Evolutionary conservation across 768 basidiomycete species (phyloP).

Genomic region (Ramaria rubella): DNA sequence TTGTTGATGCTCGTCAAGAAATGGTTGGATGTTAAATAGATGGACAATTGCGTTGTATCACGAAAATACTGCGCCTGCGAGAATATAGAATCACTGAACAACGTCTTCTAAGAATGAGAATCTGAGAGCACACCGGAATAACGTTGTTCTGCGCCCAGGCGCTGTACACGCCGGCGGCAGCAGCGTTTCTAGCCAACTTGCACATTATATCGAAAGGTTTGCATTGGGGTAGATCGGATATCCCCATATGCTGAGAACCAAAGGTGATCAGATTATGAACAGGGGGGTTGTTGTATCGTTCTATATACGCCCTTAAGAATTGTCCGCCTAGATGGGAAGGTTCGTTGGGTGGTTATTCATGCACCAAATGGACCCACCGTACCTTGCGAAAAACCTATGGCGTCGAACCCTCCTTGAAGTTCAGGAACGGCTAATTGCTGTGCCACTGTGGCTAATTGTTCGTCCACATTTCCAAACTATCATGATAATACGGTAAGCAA

Average conservation of each 20-base stretch:
- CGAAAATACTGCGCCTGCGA: constrained; percentile 80
- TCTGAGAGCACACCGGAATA: constrained; percentile 47
- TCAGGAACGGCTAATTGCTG: constrained; percentile 63
- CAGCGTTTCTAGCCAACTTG: constrained; percentile 55
- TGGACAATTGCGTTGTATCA: constrained; percentile 53
- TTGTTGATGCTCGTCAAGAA: constrained; percentile 80
- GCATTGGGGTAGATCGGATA: constrained; percentile 70
- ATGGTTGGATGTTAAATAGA: constrained; percentile 52
- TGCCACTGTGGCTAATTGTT: constrained; percentile 60
- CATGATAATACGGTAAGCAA: background rate
- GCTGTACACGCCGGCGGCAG: constrained; percentile 59
- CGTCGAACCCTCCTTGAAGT: constrained; percentile 69
- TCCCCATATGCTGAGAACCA: constrained; percentile 83
- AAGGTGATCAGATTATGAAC: constrained; percentile 81
- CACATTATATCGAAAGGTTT: constrained; percentile 61
- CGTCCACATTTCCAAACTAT: constrained; percentile 74
- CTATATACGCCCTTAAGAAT: constrained; percentile 80
- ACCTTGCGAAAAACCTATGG: constrained; percentile 85
- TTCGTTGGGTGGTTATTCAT: background rate
- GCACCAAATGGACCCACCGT: background rate
- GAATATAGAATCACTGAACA: background rate
- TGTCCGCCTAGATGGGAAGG: constrained; percentile 57
- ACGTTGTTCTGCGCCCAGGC: constrained; percentile 72
- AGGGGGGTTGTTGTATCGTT: constrained; percentile 65
- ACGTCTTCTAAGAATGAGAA: background rate